Evolutionary conservation across 768 basidiomycete species (phyloP), one percentile per base, ranked within the genome.

Genomic region (Leccinum subgranulosum): DNA sequence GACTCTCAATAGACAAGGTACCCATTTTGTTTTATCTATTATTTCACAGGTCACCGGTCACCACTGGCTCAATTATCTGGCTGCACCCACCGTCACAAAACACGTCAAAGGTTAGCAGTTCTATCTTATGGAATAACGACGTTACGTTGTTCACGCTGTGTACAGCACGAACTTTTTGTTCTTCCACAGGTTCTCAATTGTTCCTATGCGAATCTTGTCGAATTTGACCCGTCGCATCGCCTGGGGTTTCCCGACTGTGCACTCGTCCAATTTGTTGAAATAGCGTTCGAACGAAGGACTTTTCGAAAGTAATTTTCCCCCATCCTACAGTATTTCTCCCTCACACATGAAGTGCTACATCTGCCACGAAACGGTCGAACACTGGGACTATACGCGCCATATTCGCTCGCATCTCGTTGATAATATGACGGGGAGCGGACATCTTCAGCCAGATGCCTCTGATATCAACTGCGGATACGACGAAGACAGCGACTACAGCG

Each of bases 291-390:
- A 39, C 2, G n/a, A 39, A 39, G n/a, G n/a, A 10, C n/a, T 17
- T 7, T 39, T 39, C 36, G 17, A 9, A 39, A 17, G 17, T 3
- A 9, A 17, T n/a, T 39, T n/a, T n/a, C 9, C 15, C 39, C 2
- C 17, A n/a, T n/a, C 39, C 9, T n/a, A 39, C 39, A 39, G 39
- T 39, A n/a, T 39, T n/a, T n/a, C 39, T 39, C n/a, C 8, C 17
- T 14, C 34, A 36, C 36, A 4, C 36, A 61, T 69, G 58, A 29
- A 56, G 60, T 68, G 66, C 14, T 49, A 57, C 49, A 54, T 67
- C 39, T 69, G 66, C 41, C 47, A 53, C 27, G 12, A 41, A 17
- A 6, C n/a, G 17, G n/a, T 68, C 43, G 3, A 51, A 36, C 62
- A 31, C 9, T 21, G 57, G 41, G 49, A 69, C n/a, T 64, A 58